phyloP scores from a whole-genome alignment of 768 basidiomycete genomes.

The Phaeotremella skinneri region DNA sequence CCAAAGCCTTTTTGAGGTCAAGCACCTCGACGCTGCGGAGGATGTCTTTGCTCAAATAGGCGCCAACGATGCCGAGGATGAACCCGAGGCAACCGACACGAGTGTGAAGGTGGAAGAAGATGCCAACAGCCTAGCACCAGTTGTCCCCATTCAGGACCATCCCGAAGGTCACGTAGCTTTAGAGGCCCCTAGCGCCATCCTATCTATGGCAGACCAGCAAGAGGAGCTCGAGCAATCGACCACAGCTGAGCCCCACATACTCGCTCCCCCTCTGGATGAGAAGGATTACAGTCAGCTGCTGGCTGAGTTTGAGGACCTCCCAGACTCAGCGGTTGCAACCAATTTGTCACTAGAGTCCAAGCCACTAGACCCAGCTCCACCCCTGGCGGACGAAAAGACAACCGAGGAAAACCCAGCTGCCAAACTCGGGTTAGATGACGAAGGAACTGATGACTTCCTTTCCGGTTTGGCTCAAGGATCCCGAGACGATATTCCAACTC shows the following conservation, averaged over 20 bases:
- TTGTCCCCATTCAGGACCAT: not conserved
- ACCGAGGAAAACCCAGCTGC: not conserved
- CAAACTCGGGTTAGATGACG: too few relatives aligned
- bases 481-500: too few relatives aligned
- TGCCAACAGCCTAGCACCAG: not conserved
- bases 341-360: not conserved
- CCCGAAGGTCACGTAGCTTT: not conserved
- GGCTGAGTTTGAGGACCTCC: slow-evolving; percentile 37
- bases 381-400: not conserved
- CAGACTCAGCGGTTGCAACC: not conserved
- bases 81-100: not conserved
- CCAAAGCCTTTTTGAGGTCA: too few relatives aligned
- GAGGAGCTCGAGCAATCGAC: not conserved
- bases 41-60: slow-evolving; percentile 21
- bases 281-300: slow-evolving; percentile 36
- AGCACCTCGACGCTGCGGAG: not conserved
- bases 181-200: not conserved
- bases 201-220: not conserved
- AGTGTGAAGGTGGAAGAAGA: not conserved
- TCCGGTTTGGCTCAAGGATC: too few relatives aligned
- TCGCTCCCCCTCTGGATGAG: slow-evolving; percentile 5
- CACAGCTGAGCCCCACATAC: slow-evolving; percentile 2
- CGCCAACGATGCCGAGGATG: not conserved
- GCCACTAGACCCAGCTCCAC: not conserved
- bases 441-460: slow-evolving; percentile 1